These are phyloP conservation scores for Graphiopsis chlorocephala DNA, from an alignment of 2,329 filamentous ascomycete species.

Conservation along the genomic window DNA sequence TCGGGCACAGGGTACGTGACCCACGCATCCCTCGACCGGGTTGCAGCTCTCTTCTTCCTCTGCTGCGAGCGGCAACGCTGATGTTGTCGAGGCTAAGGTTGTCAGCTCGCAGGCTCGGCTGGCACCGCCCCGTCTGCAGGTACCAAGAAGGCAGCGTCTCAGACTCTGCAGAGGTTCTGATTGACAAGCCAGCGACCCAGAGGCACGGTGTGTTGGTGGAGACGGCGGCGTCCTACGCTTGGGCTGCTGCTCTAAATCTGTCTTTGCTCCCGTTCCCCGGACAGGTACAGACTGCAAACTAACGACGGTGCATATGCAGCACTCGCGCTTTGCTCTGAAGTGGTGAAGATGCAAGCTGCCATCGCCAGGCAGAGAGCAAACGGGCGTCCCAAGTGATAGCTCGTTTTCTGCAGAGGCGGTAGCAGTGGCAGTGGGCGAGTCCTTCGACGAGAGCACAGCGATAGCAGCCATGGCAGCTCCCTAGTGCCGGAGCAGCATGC, in stretches of 20 bases:
- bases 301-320: background rate
- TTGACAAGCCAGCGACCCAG: background rate
- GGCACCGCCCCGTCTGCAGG: conserved; percentile 9
- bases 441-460: background rate
- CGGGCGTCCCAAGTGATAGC: background rate
- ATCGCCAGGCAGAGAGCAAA: background rate
- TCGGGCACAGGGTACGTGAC: conserved; percentile 1
- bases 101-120: conserved; percentile 5
- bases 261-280: conserved; percentile 8
- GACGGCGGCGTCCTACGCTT: background rate
- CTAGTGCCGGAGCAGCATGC: conserved; percentile 1
- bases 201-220: background rate
- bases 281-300: background rate
- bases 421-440: background rate
- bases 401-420: background rate
- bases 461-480: background rate
- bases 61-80: too few relatives aligned
- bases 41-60: too few relatives aligned
- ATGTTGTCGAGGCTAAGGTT: too few relatives aligned
- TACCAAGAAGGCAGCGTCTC: conserved; percentile 6
- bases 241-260: conserved; percentile 5
- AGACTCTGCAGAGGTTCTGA: background rate
- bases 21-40: conserved; percentile 7
- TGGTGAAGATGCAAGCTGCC: background rate
- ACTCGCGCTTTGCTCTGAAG: background rate